Evolutionary conservation across 2,329 filamentous ascomycete genomes (phyloP).

Genomic region (Aspergillus latus): DNA sequence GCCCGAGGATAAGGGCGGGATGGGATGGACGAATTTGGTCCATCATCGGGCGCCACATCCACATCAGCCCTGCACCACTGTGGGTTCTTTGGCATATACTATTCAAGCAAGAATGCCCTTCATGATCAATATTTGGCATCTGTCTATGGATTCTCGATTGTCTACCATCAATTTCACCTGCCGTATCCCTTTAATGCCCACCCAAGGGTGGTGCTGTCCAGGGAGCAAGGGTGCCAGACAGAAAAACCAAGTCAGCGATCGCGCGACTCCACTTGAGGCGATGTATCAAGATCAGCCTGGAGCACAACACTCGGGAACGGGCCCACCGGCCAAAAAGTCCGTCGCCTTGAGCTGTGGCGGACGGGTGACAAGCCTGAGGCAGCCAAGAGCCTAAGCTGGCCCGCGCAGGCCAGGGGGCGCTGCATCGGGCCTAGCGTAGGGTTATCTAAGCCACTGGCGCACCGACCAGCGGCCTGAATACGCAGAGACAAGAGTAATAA

Average conservation of each 20-base stretch:
- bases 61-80: background rate
- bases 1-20: background rate
- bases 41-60: slow-evolving; percentile 13
- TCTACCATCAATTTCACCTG: no score
- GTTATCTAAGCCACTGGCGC: slow-evolving; percentile 17
- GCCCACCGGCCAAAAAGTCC: background rate
- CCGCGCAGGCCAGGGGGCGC: slow-evolving; percentile 20
- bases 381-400: background rate
- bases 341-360: background rate
- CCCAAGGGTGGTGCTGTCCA: background rate
- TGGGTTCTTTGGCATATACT: no score
- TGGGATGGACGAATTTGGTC: slow-evolving; percentile 1
- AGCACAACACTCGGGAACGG: slow-evolving; percentile 26
- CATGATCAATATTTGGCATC: no score
- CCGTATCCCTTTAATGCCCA: no score
- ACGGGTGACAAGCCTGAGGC: background rate
- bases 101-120: no score
- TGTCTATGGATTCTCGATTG: no score
- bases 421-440: background rate
- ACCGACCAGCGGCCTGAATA: slow-evolving; percentile 4
- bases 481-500: no score
- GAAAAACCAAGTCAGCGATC: slow-evolving; percentile 14
- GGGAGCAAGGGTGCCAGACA: background rate
- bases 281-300: slow-evolving; percentile 29
- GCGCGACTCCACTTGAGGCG: slow-evolving; percentile 22